phyloP scores from a whole-genome alignment of 148 eudicot species.

The Linanthus parryae region DNA sequence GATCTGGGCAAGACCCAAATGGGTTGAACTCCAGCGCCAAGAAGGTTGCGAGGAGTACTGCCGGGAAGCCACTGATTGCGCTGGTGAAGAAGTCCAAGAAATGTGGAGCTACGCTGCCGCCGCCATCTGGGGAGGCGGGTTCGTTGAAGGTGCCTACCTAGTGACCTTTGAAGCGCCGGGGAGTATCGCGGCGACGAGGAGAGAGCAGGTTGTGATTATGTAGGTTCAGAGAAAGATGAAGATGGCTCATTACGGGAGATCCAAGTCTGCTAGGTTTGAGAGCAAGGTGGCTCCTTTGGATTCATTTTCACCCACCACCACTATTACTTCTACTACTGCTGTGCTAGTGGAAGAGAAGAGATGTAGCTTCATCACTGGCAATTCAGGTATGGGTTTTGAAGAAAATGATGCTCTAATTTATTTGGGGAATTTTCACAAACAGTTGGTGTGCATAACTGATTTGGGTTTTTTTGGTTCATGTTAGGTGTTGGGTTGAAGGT shows the following conservation, averaged over 20 bases:
- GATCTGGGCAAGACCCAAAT: constrained; percentile 19
- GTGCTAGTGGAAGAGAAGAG: constrained; percentile 31
- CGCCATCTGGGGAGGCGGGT: background rate
- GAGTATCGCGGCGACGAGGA: constrained; percentile 55
- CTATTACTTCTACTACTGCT: constrained; percentile 1
- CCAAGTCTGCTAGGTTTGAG: constrained; percentile 28
- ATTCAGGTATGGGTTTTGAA: constrained; percentile 66
- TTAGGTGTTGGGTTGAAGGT: too few relatives aligned
- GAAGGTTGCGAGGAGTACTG: constrained; percentile 8
- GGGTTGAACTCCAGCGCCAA: constrained; percentile 20
- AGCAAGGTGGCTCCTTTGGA: constrained; percentile 19
- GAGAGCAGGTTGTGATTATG: constrained; percentile 48
- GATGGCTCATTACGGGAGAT: constrained; percentile 67
- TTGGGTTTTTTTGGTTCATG: too few relatives aligned
- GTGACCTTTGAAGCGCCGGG: constrained; percentile 44
- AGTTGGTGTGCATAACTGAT: too few relatives aligned
- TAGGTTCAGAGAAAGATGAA: constrained; percentile 54
- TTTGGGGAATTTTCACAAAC: too few relatives aligned
- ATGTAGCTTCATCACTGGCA: constrained; percentile 56
- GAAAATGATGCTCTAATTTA: too few relatives aligned
- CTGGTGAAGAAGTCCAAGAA: constrained; percentile 23
- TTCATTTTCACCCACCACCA: too few relatives aligned
- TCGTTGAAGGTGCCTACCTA: background rate
- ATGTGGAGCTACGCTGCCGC: too few relatives aligned
- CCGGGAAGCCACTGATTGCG: background rate